These are phyloP conservation scores for Lactuca sativa DNA, from an alignment of 129 eudicot genomes.

Conservation along the genomic window DNA sequence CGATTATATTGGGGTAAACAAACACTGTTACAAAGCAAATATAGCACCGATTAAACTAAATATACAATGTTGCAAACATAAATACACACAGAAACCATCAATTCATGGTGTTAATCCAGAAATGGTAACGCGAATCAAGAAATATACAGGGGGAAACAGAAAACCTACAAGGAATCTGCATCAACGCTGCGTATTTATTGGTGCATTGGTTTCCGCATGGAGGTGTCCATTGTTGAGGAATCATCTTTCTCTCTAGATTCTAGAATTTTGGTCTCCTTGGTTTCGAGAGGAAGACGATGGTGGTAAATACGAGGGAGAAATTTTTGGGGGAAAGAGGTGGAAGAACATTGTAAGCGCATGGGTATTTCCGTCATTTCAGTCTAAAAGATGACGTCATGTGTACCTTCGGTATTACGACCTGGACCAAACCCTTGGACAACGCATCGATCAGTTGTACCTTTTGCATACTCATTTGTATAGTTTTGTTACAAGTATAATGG, in stretches of 20 bases:
- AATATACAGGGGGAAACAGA: background rate
- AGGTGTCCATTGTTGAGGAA: conserved; percentile 80
- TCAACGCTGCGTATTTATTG: conserved; percentile 76
- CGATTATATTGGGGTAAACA: background rate
- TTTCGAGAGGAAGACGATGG: conserved; percentile 13
- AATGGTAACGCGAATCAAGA: background rate
- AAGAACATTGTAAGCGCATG: background rate
- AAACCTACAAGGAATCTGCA: conserved; percentile 82
- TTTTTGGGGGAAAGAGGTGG: conserved; percentile 25
- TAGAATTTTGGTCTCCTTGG: conserved; percentile 5
- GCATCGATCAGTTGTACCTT: background rate
- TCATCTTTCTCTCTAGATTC: conserved; percentile 34
- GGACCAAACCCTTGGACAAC: background rate
- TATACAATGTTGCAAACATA: background rate
- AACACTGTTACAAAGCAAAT: background rate
- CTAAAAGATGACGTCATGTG: background rate
- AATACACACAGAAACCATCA: background rate
- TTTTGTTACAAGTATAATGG: background rate
- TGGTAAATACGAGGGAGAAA: conserved; percentile 12
- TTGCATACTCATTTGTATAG: no score
- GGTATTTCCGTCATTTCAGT: conserved; percentile 5
- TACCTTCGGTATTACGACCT: background rate
- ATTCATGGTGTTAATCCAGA: background rate
- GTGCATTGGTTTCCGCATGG: conserved; percentile 92
- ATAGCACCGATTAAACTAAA: background rate